Evolutionary conservation across 2,329 filamentous ascomycete genomes (phyloP), one percentile per base, ranked within the genome.

Genomic region (Penicillium crustosum): DNA sequence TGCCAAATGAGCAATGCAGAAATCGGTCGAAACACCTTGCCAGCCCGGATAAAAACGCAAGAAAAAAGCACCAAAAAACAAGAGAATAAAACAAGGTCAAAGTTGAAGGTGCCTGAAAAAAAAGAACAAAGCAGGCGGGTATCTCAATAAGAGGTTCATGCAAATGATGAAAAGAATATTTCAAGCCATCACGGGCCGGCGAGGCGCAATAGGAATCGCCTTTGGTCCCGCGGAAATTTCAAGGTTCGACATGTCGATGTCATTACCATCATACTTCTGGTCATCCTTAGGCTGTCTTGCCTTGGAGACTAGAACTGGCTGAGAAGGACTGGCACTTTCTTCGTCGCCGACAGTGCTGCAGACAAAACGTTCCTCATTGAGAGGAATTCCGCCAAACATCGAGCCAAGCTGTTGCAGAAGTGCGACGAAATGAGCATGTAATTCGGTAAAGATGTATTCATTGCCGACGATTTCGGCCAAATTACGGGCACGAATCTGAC

Each of bases 391-490:
- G 4, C 78, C 78, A 63, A 80, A 79, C 70, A 78, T 77, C 17
- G 72, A 69, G 10, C 79, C 76, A 25, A 82, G 66, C 58, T 79
- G 77, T 58, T 78, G 77, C 7, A 82, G 66, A n/a, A 82, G 65
- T n/a, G 73, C 75, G 19, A 80, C 77, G 68, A 86, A 85, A 53
- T 81, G 74, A 33, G 78, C 78, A 67, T 86, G 83, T 9, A 85
- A 70, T 61, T 84, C 80, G 12, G 83, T 79, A 63, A 86, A 86
- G 62, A 86, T 82, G 69, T 81, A 79, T 57, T 83, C 82, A 55
- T 83, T 81, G 38, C 83, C 83, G 6, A 84, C 81, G 49, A 86
- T 84, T 66, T 86, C 83, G 15, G 80, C 78, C n/a, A 86, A 71
- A 54, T 81, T 82, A 60, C 83, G 79, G 23, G 82, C 81, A 48